These are phyloP conservation scores for Abelmoschus esculentus DNA, from an alignment of 345 rosid species.

Conservation along the genomic window DNA sequence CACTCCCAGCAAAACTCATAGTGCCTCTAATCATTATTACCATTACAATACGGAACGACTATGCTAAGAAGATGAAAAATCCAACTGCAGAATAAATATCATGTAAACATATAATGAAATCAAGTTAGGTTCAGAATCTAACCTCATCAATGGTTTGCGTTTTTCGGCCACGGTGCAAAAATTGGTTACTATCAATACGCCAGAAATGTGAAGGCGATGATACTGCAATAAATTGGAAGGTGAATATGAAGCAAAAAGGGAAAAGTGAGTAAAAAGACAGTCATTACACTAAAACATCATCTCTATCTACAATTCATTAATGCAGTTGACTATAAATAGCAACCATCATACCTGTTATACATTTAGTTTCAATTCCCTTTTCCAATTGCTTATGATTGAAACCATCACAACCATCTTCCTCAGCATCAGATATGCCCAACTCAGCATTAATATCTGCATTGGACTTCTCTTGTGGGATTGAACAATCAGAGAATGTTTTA, in stretches of 20 bases:
- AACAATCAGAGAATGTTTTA: slow-evolving; percentile 68
- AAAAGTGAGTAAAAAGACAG: not conserved
- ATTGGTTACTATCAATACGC: slow-evolving; percentile 65
- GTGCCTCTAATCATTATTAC: not conserved
- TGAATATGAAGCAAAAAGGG: slow-evolving; percentile 8
- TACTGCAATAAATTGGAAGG: slow-evolving; percentile 32
- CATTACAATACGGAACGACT: not conserved
- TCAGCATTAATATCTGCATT: slow-evolving; percentile 88
- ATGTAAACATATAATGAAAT: not conserved
- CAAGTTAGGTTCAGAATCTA: slow-evolving; percentile 11
- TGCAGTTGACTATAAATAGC: not conserved
- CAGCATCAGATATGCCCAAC: slow-evolving; percentile 82
- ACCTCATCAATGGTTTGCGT: slow-evolving; percentile 96
- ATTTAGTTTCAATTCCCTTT: slow-evolving; percentile 43
- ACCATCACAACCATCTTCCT: slow-evolving; percentile 67
- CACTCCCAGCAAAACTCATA: not conserved
- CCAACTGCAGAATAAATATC: not conserved
- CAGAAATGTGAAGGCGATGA: slow-evolving; percentile 52
- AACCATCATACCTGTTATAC: slow-evolving; percentile 40
- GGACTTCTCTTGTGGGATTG: slow-evolving; percentile 82
- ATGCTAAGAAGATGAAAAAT: slow-evolving; percentile 2
- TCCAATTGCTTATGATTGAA: slow-evolving; percentile 41
- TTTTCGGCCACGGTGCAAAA: slow-evolving; percentile 77
- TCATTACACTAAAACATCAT: not conserved
- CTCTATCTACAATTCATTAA: slow-evolving; percentile 10